These are phyloP conservation scores for Aspergillus calidoustus DNA, from an alignment of 2,329 filamentous ascomycete genomes.

Conservation along the genomic window DNA sequence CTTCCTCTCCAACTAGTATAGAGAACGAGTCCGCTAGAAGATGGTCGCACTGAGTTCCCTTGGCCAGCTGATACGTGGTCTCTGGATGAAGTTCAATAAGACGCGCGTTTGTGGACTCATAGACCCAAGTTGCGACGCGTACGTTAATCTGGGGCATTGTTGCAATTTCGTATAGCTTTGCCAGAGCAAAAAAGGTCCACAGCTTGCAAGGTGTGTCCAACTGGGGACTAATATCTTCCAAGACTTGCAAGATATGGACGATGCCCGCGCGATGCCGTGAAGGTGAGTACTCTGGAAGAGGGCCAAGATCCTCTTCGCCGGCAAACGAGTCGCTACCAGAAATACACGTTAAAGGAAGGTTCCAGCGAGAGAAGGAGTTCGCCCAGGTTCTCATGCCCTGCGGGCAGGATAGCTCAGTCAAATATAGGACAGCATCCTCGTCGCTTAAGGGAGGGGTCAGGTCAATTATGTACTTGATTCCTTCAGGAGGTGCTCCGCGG, in stretches of 20 bases:
- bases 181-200: constrained; percentile 68
- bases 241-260: constrained; percentile 62
- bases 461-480: constrained; percentile 65
- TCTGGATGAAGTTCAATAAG: constrained; percentile 70
- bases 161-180: constrained; percentile 59
- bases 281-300: constrained; percentile 63
- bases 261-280: constrained; percentile 68
- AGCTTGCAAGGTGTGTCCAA: constrained; percentile 69
- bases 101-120: constrained; percentile 56
- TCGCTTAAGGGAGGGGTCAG: constrained; percentile 66
- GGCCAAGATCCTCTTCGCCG: neutral
- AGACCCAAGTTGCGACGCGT: constrained; percentile 63
- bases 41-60: constrained; percentile 38
- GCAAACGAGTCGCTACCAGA: constrained; percentile 53
- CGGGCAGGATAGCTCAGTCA: constrained; percentile 64
- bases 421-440: constrained; percentile 64
- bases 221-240: constrained; percentile 59
- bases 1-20: constrained; percentile 67
- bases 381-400: constrained; percentile 62
- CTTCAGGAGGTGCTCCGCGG: constrained; percentile 38
- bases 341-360: constrained; percentile 47
- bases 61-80: constrained; percentile 62
- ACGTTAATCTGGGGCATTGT: constrained; percentile 44
- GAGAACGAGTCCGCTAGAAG: constrained; percentile 57
- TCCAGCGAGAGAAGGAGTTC: constrained; percentile 42